Conservation (phyloP, 2,329 filamentous ascomycete species). For the Teratosphaeria gauchensis region DNA sequence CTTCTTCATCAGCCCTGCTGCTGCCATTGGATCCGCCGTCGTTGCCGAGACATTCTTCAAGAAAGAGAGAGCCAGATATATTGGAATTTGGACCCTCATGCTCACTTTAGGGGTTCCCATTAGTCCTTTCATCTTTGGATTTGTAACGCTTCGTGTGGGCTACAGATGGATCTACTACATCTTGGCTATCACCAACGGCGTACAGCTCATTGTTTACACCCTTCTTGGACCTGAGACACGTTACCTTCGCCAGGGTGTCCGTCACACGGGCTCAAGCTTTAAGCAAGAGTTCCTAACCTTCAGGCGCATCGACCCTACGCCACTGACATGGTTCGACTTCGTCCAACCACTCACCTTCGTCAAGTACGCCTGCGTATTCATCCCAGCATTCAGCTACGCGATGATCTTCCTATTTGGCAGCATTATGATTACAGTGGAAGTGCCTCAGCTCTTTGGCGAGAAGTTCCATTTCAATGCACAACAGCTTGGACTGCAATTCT, state of each 20-base stretch:
- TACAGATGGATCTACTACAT: constrained; percentile 52
- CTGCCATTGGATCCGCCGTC: constrained; percentile 45
- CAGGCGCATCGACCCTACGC: constrained; percentile 42
- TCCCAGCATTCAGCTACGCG: constrained; percentile 43
- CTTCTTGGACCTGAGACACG: constrained; percentile 46
- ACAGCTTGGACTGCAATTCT: constrained; percentile 48
- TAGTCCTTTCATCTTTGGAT: constrained; percentile 29
- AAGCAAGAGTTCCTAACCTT: constrained; percentile 32
- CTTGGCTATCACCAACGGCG: constrained; percentile 46
- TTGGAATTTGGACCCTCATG: constrained; percentile 47
- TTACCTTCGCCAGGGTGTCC: constrained; percentile 34
- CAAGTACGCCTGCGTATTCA: constrained; percentile 35
- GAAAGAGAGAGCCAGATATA: constrained; percentile 42
- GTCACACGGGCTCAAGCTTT: constrained; percentile 28
- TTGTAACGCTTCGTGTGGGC: constrained; percentile 40
- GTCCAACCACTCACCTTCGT: constrained; percentile 40
- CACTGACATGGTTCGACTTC: constrained; percentile 40
- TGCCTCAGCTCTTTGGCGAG: constrained; percentile 45
- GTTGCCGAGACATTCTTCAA: constrained; percentile 45
- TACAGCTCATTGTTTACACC: constrained; percentile 46
- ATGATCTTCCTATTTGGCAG: constrained; percentile 47
- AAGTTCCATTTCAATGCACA: constrained; percentile 48
- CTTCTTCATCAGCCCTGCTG: constrained; percentile 47
- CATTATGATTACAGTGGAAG: constrained; percentile 46
- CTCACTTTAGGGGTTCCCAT: constrained; percentile 39